Percentiles rank a stretch among this genome's conserved stretches.
phyloP scores from a whole-genome alignment of 441 rosid species.

The Daphne laureola region DNA sequence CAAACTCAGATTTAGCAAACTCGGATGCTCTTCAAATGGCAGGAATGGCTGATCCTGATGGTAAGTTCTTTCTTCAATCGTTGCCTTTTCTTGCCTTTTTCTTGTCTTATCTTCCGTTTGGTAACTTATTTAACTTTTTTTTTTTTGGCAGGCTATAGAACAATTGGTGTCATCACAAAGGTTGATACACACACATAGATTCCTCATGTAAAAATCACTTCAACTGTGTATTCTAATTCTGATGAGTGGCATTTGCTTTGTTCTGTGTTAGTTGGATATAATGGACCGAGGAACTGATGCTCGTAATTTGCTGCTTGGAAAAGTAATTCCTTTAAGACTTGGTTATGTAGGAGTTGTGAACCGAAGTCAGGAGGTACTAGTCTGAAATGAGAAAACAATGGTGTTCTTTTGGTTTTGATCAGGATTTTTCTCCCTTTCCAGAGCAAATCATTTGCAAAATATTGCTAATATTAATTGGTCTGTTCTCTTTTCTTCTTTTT shows the following conservation, averaged over 20 bases:
- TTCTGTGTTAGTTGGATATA: conserved; percentile 47
- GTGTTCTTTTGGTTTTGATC: background rate
- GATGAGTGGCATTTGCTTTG: conserved; percentile 3
- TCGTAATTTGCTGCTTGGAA: conserved; percentile 50
- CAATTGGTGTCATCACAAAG: conserved; percentile 67
- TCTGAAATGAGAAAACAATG: conserved; percentile 3
- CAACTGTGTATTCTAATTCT: conserved; percentile 5
- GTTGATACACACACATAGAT: conserved; percentile 14
- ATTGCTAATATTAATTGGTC: background rate
- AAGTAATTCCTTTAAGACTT: conserved; percentile 48
- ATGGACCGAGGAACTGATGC: conserved; percentile 73
- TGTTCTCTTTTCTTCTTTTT: background rate
- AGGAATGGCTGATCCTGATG: conserved; percentile 55
- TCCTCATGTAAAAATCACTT: conserved; percentile 1
- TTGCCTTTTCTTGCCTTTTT: background rate
- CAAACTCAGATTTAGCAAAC: conserved; percentile 76
- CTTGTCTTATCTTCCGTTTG: conserved; percentile 1
- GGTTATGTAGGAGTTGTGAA: conserved; percentile 70
- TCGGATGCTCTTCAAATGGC: conserved; percentile 82
- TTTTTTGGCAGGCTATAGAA: conserved; percentile 40
- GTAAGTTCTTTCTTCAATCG: conserved; percentile 18
- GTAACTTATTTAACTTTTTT: background rate
- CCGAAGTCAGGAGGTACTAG: conserved; percentile 56
- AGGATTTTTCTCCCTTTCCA: background rate
- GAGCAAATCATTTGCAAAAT: background rate